A percentile compares a stretch with the other conserved stretches of the same genome.
Conservation (phyloP, 169 alveolate genomes). For the Cryptosporidium canis region DNA sequence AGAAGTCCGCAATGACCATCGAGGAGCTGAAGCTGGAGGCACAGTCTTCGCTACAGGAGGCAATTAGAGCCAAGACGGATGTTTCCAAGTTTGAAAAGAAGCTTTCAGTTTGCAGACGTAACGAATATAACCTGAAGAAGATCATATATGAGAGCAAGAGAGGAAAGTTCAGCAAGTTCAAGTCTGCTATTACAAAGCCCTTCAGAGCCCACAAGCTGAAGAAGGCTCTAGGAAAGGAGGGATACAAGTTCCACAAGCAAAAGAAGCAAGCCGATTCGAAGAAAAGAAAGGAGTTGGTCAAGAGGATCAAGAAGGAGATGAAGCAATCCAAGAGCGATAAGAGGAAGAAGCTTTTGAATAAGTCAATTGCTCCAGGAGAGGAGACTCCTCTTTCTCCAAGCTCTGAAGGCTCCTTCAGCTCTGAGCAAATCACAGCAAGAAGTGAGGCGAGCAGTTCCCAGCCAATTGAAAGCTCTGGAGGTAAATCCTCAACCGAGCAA, state of each 20-base stretch:
- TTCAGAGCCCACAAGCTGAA: slow-evolving; percentile 28
- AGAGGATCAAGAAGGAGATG: slow-evolving; percentile 33
- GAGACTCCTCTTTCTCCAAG: slow-evolving; percentile 31
- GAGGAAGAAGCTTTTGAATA: slow-evolving; percentile 38
- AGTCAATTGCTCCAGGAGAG: slow-evolving; percentile 4
- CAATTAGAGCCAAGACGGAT: slow-evolving; percentile 29
- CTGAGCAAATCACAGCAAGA: neutral
- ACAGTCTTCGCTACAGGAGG: slow-evolving; percentile 23
- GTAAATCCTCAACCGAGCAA: neutral
- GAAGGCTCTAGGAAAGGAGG: slow-evolving; percentile 59
- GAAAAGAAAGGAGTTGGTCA: slow-evolving; percentile 39
- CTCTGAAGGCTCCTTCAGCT: neutral
- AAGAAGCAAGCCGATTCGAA: slow-evolving; percentile 25
- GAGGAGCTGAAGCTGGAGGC: slow-evolving; percentile 52
- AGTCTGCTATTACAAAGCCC: slow-evolving; percentile 36
- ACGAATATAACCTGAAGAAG: slow-evolving; percentile 58
- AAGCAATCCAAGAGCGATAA: slow-evolving; percentile 9
- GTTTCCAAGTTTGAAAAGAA: slow-evolving; percentile 11
- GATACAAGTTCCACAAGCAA: slow-evolving; percentile 23
- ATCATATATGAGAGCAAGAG: slow-evolving; percentile 35
- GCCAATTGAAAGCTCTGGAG: neutral
- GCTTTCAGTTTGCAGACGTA: slow-evolving; percentile 18
- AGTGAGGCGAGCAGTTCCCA: neutral
- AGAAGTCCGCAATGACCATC: slow-evolving; percentile 1
- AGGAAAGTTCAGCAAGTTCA: slow-evolving; percentile 34